These are phyloP conservation scores for Furcasterigmium sp. DNA, from an alignment of 2,329 filamentous ascomycete genomes.

Conservation along the genomic window DNA sequence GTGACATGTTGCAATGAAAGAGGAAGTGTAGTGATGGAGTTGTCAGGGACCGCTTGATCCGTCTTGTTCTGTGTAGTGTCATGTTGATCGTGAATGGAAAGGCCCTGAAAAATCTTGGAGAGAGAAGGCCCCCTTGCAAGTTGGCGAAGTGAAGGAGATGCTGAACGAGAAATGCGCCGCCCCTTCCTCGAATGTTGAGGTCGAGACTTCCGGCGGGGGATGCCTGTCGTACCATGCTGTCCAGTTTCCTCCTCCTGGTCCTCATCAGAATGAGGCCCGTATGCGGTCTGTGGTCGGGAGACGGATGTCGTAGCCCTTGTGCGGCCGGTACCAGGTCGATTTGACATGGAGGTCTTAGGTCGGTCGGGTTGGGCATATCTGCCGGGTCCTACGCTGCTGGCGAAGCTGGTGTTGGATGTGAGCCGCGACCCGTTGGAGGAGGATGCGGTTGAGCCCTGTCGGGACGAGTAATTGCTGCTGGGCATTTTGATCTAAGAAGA, in stretches of 20 bases:
- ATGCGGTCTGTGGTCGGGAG: constrained; percentile 30
- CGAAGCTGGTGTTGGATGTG: constrained; percentile 35
- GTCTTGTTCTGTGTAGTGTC: neutral
- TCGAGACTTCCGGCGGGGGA: constrained; percentile 6
- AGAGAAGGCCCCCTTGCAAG: neutral
- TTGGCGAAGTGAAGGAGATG: neutral
- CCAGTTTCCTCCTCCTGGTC: constrained; percentile 25
- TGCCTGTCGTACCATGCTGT: constrained; percentile 29
- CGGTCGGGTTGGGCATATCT: constrained; percentile 42
- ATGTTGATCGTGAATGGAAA: neutral
- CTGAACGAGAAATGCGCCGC: neutral
- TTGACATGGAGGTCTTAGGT: constrained; percentile 45
- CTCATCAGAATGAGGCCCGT: constrained; percentile 33
- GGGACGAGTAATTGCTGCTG: constrained; percentile 24
- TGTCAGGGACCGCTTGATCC: neutral
- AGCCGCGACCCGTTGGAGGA: constrained; percentile 11
- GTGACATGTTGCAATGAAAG: neutral
- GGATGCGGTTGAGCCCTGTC: constrained; percentile 26
- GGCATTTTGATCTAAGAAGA: constrained; percentile 25
- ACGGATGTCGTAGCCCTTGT: constrained; percentile 27
- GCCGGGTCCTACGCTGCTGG: constrained; percentile 51
- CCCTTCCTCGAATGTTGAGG: constrained; percentile 2
- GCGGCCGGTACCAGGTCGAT: constrained; percentile 41
- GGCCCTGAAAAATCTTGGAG: neutral
- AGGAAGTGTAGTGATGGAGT: neutral